Base-by-base conservation (phyloP, 305 asterid genomes). In the Plantago coronopus region DNA sequence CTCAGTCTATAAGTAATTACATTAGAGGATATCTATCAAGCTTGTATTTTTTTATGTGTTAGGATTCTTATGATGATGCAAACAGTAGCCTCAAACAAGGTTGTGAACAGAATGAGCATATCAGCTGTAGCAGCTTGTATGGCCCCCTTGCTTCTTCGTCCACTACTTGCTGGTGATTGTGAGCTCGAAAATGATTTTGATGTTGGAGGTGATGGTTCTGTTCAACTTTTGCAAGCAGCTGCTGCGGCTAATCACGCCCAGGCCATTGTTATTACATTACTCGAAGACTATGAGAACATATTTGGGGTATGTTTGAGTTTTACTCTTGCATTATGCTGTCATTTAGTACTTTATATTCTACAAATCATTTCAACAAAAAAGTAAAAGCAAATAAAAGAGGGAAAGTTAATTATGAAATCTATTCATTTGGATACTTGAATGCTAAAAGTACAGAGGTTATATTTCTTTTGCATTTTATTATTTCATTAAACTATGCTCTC, bases 231-330 rank as follows among this genome's bases (percentile, higher is more conserved):
- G 76, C 96, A 87, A 79, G 99, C 99, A 61, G 99, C 99, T 21
- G 99, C 99, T 61, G 99, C 99, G 48, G 99, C 99, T 58, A 94
- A 94, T 80, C 96, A 90, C 78, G 99, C 99, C 74, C 99, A 94
- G 75, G 96, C 97, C 73, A 94, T 94, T 64, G 82, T 78, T 70
- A 94, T 94, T 69, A 88, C 94, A 50, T 81, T 94, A 68, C 91
- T 94, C n/a, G 99, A 94, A 81, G 99, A 94, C 74, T 90, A 90
- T 57, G 77, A 79, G 38, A 84, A 64, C 57, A 75, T 94, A 66
- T 94, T 90, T 76, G 96, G 95, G 96, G 99, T 94, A 90, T 64
- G 81, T 68, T 68, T 71, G 46, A n/a, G 22, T 64, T 50, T 50
- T 21, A 34, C 64, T 25, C 63, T 48, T 37, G 46, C 57, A 20